Conservation (phyloP, 345 rosid genomes). For the Ricinus communis region DNA sequence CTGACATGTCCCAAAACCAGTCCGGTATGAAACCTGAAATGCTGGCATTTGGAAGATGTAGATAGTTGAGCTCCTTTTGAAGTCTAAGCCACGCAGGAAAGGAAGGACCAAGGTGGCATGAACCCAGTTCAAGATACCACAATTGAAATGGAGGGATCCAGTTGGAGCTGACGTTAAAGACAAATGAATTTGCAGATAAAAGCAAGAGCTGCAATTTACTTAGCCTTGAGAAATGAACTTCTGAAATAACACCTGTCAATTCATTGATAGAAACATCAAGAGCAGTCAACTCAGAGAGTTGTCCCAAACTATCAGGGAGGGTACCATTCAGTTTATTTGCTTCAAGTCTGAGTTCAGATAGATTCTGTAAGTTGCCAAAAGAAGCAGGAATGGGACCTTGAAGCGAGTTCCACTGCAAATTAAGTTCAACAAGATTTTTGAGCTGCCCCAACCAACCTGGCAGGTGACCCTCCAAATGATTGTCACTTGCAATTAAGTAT, state of each 20-base stretch:
- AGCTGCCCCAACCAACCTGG: constrained; percentile 50
- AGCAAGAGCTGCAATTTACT: constrained; percentile 30
- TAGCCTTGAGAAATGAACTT: constrained; percentile 45
- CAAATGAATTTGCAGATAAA: constrained; percentile 41
- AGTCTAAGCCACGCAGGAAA: constrained; percentile 61
- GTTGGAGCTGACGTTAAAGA: constrained; percentile 36
- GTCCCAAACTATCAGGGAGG: constrained; percentile 48
- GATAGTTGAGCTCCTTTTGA: constrained; percentile 44
- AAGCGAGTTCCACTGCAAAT: constrained; percentile 36
- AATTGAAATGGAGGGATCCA: constrained; percentile 66
- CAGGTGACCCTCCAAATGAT: constrained; percentile 28
- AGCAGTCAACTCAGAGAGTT: constrained; percentile 38
- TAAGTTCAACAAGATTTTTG: constrained; percentile 32
- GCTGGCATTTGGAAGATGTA: constrained; percentile 43
- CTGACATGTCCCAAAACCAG: constrained; percentile 44
- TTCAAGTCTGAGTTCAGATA: constrained; percentile 44
- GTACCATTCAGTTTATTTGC: constrained; percentile 47
- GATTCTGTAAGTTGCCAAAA: constrained; percentile 36
- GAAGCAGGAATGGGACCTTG: constrained; percentile 53
- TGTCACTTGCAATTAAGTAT: constrained; percentile 28
- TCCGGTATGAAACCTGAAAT: constrained; percentile 44
- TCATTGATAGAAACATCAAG: constrained; percentile 42
- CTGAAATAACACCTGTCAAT: constrained; percentile 46
- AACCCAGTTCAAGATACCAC: constrained; percentile 40
- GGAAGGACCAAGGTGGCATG: constrained; percentile 50